Evolutionary conservation across 2,329 filamentous ascomycete genomes (phyloP).

Genomic region (Talaromyces atroroseus): DNA sequence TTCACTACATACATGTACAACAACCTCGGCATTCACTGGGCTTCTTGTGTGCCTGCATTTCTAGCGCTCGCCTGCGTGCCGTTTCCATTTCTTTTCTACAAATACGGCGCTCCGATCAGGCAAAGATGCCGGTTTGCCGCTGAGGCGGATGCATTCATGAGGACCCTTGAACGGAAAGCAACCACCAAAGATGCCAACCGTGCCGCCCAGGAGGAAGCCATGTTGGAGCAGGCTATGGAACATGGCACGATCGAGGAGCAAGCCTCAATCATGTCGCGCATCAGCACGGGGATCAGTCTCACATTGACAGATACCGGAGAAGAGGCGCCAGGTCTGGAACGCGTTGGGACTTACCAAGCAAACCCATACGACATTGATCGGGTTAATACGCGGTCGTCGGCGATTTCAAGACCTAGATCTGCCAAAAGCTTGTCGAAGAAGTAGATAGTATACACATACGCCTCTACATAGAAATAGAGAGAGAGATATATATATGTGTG

Average conservation of each 20-base stretch:
- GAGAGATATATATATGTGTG: no score
- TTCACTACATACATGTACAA: conserved; percentile 50
- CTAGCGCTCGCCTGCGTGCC: conserved; percentile 41
- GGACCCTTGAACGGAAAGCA: conserved; percentile 28
- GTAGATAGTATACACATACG: no score
- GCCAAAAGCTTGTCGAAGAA: background rate
- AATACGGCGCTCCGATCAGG: conserved; percentile 37
- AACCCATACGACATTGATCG: conserved; percentile 42
- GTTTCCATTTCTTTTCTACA: conserved; percentile 41
- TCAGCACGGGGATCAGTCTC: background rate
- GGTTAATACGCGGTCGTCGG: conserved; percentile 30
- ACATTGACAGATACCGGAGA: conserved; percentile 9
- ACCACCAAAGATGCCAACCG: background rate
- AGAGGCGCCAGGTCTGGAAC: conserved; percentile 21
- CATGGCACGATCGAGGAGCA: background rate
- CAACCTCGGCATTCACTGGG: conserved; percentile 45
- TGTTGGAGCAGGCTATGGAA: conserved; percentile 6
- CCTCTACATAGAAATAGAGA: no score
- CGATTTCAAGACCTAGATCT: background rate
- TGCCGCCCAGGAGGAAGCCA: conserved; percentile 17
- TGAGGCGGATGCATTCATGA: conserved; percentile 31
- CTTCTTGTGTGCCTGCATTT: conserved; percentile 42
- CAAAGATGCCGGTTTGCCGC: conserved; percentile 37
- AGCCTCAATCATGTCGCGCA: background rate
- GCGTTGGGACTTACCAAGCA: conserved; percentile 30